Conservation (phyloP, 78 protist genomes). For the Speleostelium caveatum region DNA sequence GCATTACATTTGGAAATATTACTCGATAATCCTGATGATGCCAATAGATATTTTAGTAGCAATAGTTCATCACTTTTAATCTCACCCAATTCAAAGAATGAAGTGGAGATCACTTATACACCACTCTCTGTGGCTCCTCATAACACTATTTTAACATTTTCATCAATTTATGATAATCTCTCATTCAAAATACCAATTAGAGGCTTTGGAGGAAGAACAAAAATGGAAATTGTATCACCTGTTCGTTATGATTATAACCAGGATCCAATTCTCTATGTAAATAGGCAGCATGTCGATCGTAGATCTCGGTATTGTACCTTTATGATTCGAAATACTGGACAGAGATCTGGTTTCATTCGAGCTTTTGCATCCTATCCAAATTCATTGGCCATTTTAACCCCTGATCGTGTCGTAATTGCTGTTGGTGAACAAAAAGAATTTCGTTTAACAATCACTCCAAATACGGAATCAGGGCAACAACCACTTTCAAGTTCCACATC, state of each 20-base stretch:
- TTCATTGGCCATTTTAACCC: constrained; percentile 1
- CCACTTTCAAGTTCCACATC: not conserved
- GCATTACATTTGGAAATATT: constrained; percentile 15
- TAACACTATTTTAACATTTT: not conserved
- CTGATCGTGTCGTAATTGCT: constrained; percentile 39
- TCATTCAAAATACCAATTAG: constrained; percentile 26
- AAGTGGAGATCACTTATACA: constrained; percentile 29
- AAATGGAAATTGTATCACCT: constrained; percentile 31
- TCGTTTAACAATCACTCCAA: not conserved
- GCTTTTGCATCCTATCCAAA: constrained; percentile 8
- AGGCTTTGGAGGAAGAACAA: constrained; percentile 48
- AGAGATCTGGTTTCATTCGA: constrained; percentile 54
- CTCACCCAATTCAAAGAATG: not conserved
- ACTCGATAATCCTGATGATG: not conserved
- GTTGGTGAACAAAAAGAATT: constrained; percentile 40
- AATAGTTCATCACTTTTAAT: constrained; percentile 2
- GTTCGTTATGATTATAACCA: not conserved
- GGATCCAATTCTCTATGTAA: constrained; percentile 18
- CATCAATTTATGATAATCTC: not conserved
- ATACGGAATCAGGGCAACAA: not conserved
- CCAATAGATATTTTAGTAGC: not conserved
- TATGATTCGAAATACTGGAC: constrained; percentile 43
- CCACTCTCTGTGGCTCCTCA: constrained; percentile 38
- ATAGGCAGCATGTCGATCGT: not conserved
- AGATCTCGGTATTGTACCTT: constrained; percentile 6